Evolutionary conservation across 192 early-diverging fungal species (phyloP).

Genomic region (Coemansia sp.): DNA sequence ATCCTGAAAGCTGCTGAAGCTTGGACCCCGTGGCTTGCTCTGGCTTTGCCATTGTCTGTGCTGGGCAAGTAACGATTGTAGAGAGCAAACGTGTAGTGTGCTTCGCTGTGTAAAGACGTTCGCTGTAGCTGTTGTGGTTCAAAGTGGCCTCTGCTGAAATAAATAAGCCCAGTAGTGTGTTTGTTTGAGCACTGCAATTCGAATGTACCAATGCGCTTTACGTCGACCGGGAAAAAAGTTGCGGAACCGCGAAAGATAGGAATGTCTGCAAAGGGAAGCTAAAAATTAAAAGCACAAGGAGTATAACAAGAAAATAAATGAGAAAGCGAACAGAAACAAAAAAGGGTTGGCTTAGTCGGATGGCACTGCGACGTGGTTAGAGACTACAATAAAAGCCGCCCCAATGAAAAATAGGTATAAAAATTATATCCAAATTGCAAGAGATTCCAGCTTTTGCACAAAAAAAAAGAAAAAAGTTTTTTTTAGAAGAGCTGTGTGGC

Average conservation of each 20-base stretch:
- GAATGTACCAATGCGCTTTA: neutral
- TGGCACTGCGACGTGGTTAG: too few relatives aligned
- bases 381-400: too few relatives aligned
- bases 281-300: neutral
- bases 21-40: constrained; percentile 38
- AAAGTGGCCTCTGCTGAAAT: neutral
- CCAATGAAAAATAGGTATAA: too few relatives aligned
- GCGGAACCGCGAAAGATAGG: neutral
- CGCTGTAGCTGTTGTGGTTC: neutral
- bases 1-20: constrained; percentile 32
- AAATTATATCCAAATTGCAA: too few relatives aligned
- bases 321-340: neutral
- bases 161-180: neutral
- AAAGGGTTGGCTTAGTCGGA: neutral
- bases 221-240: neutral
- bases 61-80: neutral
- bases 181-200: neutral
- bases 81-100: neutral
- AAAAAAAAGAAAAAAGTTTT: too few relatives aligned
- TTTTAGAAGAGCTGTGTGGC: too few relatives aligned
- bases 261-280: neutral
- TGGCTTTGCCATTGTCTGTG: constrained; percentile 17
- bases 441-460: too few relatives aligned
- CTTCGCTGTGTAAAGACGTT: neutral
- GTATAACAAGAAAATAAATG: neutral